These are phyloP conservation scores for Aureobasidium sp. DNA, from an alignment of 2,329 filamentous ascomycete species.

Conservation along the genomic window DNA sequence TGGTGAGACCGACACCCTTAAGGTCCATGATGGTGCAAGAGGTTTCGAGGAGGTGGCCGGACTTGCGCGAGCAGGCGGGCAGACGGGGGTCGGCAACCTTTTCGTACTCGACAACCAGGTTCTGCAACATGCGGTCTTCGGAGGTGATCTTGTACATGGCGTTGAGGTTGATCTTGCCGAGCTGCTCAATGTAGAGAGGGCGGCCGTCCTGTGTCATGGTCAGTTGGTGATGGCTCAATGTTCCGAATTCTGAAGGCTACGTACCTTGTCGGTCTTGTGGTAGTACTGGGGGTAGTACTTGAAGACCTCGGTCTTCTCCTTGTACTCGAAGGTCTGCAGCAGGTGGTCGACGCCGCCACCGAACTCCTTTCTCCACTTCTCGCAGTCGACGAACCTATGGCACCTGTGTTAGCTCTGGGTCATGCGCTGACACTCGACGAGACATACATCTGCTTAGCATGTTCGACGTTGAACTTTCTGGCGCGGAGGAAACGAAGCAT, in stretches of 20 bases:
- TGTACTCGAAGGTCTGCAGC: slow-evolving; percentile 74
- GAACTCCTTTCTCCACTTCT: slow-evolving; percentile 85
- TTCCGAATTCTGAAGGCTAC: slow-evolving; percentile 1
- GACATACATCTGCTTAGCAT: slow-evolving; percentile 79
- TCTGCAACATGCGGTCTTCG: slow-evolving; percentile 87
- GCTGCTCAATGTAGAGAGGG: slow-evolving; percentile 92
- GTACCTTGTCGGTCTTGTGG: slow-evolving; percentile 83
- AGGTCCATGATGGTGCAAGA: slow-evolving; percentile 98
- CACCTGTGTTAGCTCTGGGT: neutral
- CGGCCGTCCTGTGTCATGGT: slow-evolving; percentile 95
- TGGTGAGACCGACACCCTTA: slow-evolving; percentile 82
- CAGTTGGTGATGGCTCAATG: neutral
- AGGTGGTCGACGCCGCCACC: slow-evolving; percentile 67
- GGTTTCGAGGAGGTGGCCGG: slow-evolving; percentile 84
- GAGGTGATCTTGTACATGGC: slow-evolving; percentile 92
- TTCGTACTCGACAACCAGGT: slow-evolving; percentile 97
- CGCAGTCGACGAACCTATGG: slow-evolving; percentile 77
- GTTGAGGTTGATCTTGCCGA: slow-evolving; percentile 84
- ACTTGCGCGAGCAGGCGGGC: slow-evolving; percentile 90
- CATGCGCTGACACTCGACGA: neutral
- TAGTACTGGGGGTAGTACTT: slow-evolving; percentile 98
- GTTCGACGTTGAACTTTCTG: slow-evolving; percentile 85
- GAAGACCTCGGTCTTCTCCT: slow-evolving; percentile 75
- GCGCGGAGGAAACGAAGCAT: slow-evolving; percentile 88
- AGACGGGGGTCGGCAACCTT: slow-evolving; percentile 88